A percentile compares a stretch with the other conserved stretches of the same genome.
Evolutionary conservation across 805 yeast genomes (phyloP).

Genomic region (Debaryomyces castellii): DNA sequence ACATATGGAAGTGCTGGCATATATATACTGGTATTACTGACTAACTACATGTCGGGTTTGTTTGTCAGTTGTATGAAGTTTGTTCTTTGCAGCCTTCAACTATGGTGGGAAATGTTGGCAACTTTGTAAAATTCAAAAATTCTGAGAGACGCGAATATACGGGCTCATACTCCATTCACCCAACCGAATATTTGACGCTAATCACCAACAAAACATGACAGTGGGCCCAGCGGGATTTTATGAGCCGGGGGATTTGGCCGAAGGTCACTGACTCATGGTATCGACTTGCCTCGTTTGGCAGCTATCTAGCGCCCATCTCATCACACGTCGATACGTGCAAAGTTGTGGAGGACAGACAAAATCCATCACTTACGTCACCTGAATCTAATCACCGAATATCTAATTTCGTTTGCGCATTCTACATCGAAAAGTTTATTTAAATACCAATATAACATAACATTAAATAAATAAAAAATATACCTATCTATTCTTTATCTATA

Average conservation of each 20-base stretch:
- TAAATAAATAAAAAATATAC: constrained; percentile 5
- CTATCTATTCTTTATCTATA: constrained; percentile 7
- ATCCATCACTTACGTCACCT: not conserved
- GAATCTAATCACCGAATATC: too few relatives aligned
- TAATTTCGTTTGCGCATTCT: too few relatives aligned
- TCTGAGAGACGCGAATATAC: too few relatives aligned
- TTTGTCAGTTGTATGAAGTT: too few relatives aligned
- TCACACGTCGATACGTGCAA: too few relatives aligned
- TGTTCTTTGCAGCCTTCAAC: not conserved
- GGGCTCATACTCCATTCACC: too few relatives aligned
- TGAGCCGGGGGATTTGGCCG: not conserved
- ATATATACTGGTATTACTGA: too few relatives aligned
- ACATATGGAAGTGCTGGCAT: not conserved
- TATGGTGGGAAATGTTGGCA: not conserved
- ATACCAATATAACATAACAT: constrained; percentile 3
- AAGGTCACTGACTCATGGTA: not conserved
- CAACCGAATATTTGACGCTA: too few relatives aligned
- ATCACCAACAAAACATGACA: not conserved
- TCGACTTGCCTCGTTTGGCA: too few relatives aligned
- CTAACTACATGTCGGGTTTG: too few relatives aligned
- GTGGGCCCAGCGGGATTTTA: not conserved
- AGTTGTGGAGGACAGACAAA: not conserved
- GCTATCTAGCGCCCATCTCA: too few relatives aligned
- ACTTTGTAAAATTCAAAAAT: not conserved
- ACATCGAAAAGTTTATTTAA: too few relatives aligned